Base-by-base conservation (phyloP, 176 grass and related monocot genomes). In the Aegilops umbellulata region DNA sequence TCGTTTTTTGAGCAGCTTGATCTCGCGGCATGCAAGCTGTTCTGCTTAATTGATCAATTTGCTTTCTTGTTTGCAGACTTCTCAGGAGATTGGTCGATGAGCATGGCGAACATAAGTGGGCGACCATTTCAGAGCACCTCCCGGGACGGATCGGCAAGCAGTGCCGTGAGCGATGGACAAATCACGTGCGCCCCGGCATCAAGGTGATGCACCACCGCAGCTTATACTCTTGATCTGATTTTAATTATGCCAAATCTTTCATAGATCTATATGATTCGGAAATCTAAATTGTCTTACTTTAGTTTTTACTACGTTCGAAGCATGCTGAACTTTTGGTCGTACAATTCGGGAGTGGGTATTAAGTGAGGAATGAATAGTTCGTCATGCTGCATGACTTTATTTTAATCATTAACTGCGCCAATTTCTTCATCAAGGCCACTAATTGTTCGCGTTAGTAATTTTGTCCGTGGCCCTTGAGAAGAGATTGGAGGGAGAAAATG, bases 81-180 rank as follows among this genome's bases (percentile, higher is more conserved):
- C 74, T 98, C 29, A 77, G 66, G 30, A 65, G 81, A 60, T 67
- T 94, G 91, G 91, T 95, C n/a, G 74, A 15, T 19, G 67, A 73
- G 1, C 78, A 84, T 38, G 95, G 95, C 10, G 87, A 92, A 5
- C 70, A 75, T 63, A 95, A 86, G 70, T 98, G 95, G 91, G 80
- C 88, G 11, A 14, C 77, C 32, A 95, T 98, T 84, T 83, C 93
- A 30, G 65, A 87, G 55, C 89, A 53, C 70, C 69, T 95, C 69
- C 89, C 81, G 1, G 90, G 90, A 4, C 91, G 91, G 74, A 95
- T 95, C 22, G 93, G 93, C 11, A 98, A 95, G 83, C 91, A 94
- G 58, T 94, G 95, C 25, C 87, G 93, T 77, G 95, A 94, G 71
- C 83, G 95, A 89, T 95, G 91, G 91, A 94, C 93, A 42, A 95